A percentile compares a stretch with the other conserved stretches of the same genome.
Evolutionary conservation across 148 eudicot species (phyloP).

Genomic region (Dianthus caryophyllus): DNA sequence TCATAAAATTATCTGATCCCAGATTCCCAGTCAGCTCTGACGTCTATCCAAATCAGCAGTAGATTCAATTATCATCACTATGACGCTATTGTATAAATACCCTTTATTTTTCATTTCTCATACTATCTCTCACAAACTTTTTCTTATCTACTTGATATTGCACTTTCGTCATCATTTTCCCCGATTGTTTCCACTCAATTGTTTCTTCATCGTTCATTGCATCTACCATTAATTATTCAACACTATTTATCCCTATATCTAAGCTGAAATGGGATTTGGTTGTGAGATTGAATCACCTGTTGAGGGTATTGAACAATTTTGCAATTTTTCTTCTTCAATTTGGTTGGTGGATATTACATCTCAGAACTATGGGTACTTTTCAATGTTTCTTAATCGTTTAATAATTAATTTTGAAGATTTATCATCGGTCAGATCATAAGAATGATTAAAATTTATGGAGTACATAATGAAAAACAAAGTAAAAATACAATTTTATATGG

Average conservation of each 20-base stretch:
- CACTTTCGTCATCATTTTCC: no score
- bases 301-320: conserved; percentile 5
- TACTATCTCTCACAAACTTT: background rate
- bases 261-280: conserved; percentile 20
- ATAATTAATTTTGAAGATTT: background rate
- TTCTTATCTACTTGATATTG: background rate
- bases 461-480: no score
- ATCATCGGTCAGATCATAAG: background rate
- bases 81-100: background rate
- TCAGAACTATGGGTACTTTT: conserved; percentile 26
- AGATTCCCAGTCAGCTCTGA: conserved; percentile 20
- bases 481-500: no score
- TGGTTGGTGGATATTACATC: conserved; percentile 17
- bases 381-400: background rate
- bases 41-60: conserved; percentile 21
- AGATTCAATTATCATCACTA: background rate
- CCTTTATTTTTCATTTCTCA: background rate
- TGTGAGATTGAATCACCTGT: conserved; percentile 13
- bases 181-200: background rate
- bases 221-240: background rate
- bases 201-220: background rate
- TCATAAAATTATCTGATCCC: conserved; percentile 5
- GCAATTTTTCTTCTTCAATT: conserved; percentile 5
- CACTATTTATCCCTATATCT: background rate
- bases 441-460: no score